Conservation (phyloP, 768 basidiomycete genomes). For the Tubosaeta sp. region DNA sequence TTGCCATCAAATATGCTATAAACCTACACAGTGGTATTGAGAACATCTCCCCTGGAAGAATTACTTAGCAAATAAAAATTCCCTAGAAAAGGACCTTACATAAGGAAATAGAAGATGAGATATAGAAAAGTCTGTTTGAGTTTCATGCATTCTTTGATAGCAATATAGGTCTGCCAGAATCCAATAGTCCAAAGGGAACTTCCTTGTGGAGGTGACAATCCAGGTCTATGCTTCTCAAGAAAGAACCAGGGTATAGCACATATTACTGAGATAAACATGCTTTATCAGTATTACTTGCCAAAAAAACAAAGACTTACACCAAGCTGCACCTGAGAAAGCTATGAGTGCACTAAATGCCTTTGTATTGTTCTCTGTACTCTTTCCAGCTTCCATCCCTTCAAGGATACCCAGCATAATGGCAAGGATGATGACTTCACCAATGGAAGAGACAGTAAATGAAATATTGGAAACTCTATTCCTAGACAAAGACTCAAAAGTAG, state of each 20-base stretch:
- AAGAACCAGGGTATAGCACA: constrained; percentile 75
- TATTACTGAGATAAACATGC: constrained; percentile 37
- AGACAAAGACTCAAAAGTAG: constrained; percentile 53
- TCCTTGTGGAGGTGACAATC: constrained; percentile 53
- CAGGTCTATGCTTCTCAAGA: constrained; percentile 62
- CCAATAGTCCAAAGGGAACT: constrained; percentile 59
- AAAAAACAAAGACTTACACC: constrained; percentile 44
- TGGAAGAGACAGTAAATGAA: constrained; percentile 65
- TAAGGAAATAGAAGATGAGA: constrained; percentile 71
- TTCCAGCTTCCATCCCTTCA: constrained; percentile 56
- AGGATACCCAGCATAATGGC: constrained; percentile 74
- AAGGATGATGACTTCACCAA: constrained; percentile 66
- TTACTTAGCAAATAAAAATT: not conserved
- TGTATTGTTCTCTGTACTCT: constrained; percentile 67
- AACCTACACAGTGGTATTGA: constrained; percentile 69
- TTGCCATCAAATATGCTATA: not conserved
- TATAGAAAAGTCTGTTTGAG: constrained; percentile 74
- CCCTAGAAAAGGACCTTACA: constrained; percentile 38
- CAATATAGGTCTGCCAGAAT: constrained; percentile 61
- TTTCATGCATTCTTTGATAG: constrained; percentile 58
- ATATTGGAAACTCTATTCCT: constrained; percentile 74
- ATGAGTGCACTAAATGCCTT: constrained; percentile 73
- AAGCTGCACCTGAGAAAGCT: constrained; percentile 73
- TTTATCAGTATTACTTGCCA: not conserved
- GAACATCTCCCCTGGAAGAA: constrained; percentile 58